Base-by-base conservation (phyloP, 2,329 filamentous ascomycete genomes). In the Aspergillus alliaceus region DNA sequence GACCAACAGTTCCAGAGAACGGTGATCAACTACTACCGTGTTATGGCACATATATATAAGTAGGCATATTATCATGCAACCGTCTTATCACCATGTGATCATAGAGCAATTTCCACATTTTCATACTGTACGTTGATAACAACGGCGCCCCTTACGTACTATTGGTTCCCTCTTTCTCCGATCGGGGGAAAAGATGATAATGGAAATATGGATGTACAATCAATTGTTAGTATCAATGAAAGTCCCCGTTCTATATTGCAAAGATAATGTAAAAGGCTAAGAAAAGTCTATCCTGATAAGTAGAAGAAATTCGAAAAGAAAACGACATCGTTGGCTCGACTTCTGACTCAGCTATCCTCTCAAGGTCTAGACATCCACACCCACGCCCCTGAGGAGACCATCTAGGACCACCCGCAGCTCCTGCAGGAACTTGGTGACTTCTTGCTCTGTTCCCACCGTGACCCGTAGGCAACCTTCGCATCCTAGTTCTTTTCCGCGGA, bases 401-500 rank as follows among this genome's bases (percentile, higher is more conserved):
- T 75, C 63, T 69, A 86, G 59, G 60, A 86, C 75, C 61, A 71
- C 59, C 63, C 78, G 79, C 22, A 97, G 75, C 65, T 93, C 87
- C 20, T 79, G 77, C 65, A 99, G 72, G 69, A 98, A 91, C 58
- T 87, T 83, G 25, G 87, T 88, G 8, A 96, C 90, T 75, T 99
- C 95, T 1, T 85, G 78, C 73, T 96, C 90, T 0, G 93, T 98
- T 15, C 95, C 95, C 12, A 99, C 86, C 0, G 95, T 99, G 64
- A 98, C 91, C 54, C 95, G 85, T 72, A 99, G 76, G 69, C 93
- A 97, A 0, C 93, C 95, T 40, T 88, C 75, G 72, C 95, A 99
- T 4, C 93, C 93, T 63, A 90, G 81, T 79, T 99, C 95, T 78
- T 93, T 96, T 48, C 95, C 95, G 66, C 95, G 83, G 75, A 98